phyloP scores from a whole-genome alignment of 306 rosid species.

The Corylus americana region DNA sequence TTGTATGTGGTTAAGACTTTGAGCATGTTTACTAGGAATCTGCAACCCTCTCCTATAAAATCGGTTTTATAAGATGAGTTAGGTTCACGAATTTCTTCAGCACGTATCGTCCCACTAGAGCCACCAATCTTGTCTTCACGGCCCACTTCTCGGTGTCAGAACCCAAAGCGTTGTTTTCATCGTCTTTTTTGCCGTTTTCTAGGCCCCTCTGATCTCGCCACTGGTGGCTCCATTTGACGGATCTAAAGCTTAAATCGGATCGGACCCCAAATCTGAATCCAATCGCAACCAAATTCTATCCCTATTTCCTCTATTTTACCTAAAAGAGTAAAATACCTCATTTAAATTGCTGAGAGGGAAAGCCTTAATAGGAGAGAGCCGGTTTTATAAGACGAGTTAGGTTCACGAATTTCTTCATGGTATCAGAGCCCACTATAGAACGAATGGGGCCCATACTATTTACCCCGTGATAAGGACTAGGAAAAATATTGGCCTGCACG shows the following conservation, averaged over 20 bases:
- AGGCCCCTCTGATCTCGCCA: conserved; percentile 75
- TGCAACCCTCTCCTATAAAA: too few species aligned
- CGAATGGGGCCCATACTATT: too few species aligned
- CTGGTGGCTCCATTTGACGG: conserved; percentile 61
- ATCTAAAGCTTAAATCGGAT: conserved; percentile 3
- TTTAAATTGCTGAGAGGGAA: conserved; percentile 22
- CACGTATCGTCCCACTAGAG: conserved; percentile 63
- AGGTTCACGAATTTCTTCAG: conserved; percentile 52
- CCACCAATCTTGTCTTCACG: conserved; percentile 40
- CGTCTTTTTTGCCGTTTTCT: conserved; percentile 62
- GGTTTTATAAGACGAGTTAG: too few species aligned
- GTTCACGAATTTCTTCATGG: too few species aligned
- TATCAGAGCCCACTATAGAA: too few species aligned
- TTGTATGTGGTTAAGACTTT: too few species aligned
- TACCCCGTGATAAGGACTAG: too few species aligned
- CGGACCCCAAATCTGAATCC: conserved; percentile 20
- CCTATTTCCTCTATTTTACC: not conserved
- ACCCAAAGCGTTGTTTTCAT: conserved; percentile 35
- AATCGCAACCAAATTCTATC: conserved; percentile 19
- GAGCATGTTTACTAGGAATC: too few species aligned
- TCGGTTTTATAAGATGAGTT: too few species aligned
- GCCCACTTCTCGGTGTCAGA: conserved; percentile 47
- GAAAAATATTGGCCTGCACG: too few species aligned
- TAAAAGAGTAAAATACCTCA: conserved; percentile 5
- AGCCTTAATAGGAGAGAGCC: conserved; percentile 38